Percentiles rank a stretch among this genome's conserved stretches.
These are phyloP conservation scores for Tardiomyces digboiensis DNA, from an alignment of 1,139 yeast genomes.

Conservation along the genomic window DNA sequence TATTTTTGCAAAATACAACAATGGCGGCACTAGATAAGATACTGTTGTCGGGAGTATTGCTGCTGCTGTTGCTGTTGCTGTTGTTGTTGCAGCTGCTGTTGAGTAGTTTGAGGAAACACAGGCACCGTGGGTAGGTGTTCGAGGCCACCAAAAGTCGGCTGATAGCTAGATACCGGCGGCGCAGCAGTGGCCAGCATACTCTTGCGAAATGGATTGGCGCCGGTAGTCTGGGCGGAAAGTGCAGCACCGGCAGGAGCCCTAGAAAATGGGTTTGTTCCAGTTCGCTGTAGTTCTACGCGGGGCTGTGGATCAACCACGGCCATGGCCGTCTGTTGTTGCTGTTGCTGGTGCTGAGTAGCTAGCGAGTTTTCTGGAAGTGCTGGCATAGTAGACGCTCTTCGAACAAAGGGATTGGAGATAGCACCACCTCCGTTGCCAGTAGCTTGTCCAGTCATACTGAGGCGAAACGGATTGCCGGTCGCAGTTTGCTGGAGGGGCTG, in stretches of 20 bases:
- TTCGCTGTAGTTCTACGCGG: slow-evolving; percentile 21
- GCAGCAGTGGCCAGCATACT: slow-evolving; percentile 1
- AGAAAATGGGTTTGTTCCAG: slow-evolving; percentile 42
- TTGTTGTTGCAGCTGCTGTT: slow-evolving; percentile 6
- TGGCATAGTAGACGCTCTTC: slow-evolving; percentile 14
- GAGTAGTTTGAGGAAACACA: slow-evolving; percentile 7
- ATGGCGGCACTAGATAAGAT: slow-evolving; percentile 1
- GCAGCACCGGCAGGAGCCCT: slow-evolving; percentile 16
- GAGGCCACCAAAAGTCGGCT: background rate
- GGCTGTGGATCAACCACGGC: no score
- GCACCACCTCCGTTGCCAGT: background rate
- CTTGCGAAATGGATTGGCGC: slow-evolving; percentile 36
- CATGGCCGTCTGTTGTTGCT: slow-evolving; percentile 5
- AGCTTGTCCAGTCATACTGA: slow-evolving; percentile 6
- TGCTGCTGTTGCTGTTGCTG: background rate
- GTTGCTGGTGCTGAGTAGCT: slow-evolving; percentile 10
- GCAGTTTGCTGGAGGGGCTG: slow-evolving; percentile 17
- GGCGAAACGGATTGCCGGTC: slow-evolving; percentile 23
- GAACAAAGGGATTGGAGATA: slow-evolving; percentile 22
- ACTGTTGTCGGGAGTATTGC: slow-evolving; percentile 3
- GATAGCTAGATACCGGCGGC: background rate
- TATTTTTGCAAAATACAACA: background rate
- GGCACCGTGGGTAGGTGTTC: background rate
- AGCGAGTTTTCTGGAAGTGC: slow-evolving; percentile 21
- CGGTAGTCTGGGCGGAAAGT: slow-evolving; percentile 25